A percentile compares a stretch with the other conserved stretches of the same genome.
Evolutionary conservation across 2,329 filamentous ascomycete species (phyloP).

Genomic region (Curvularia sp.): DNA sequence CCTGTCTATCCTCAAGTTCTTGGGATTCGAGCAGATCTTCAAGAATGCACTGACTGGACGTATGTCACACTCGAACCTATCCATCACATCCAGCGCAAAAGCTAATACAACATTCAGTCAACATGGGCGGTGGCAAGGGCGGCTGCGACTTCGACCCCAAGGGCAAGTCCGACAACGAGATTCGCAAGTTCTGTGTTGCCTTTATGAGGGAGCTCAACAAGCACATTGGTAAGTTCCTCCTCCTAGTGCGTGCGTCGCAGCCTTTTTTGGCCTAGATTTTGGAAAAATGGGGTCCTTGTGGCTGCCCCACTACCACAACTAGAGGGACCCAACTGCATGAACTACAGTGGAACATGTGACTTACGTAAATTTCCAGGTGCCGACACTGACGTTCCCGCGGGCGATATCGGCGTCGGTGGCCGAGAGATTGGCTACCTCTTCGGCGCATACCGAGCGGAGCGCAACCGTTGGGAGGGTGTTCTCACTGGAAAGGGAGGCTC

Average conservation of each 20-base stretch:
- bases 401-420: slow-evolving; percentile 92
- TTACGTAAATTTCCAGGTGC: slow-evolving; percentile 61
- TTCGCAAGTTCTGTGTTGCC: slow-evolving; percentile 92
- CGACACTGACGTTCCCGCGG: slow-evolving; percentile 94
- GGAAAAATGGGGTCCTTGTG: neutral
- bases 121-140: slow-evolving; percentile 97
- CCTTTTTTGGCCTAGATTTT: slow-evolving; percentile 9
- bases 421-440: slow-evolving; percentile 96
- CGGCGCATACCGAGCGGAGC: slow-evolving; percentile 86
- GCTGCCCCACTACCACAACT: neutral
- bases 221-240: slow-evolving; percentile 70
- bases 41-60: slow-evolving; percentile 97
- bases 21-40: slow-evolving; percentile 99
- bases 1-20: slow-evolving; percentile 84
- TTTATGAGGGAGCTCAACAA: slow-evolving; percentile 97
- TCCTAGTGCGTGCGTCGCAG: slow-evolving; percentile 11
- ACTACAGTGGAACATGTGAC: slow-evolving; percentile 49
- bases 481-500: slow-evolving; percentile 92
- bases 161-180: slow-evolving; percentile 96
- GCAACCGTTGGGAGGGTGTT: slow-evolving; percentile 93
- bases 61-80: slow-evolving; percentile 59
- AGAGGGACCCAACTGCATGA: too few relatives aligned
- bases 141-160: slow-evolving; percentile 99
- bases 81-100: neutral
- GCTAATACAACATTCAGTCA: slow-evolving; percentile 61